phyloP scores from a whole-genome alignment of 2,329 filamentous ascomycete species.

The Stenocarpella maydis region DNA sequence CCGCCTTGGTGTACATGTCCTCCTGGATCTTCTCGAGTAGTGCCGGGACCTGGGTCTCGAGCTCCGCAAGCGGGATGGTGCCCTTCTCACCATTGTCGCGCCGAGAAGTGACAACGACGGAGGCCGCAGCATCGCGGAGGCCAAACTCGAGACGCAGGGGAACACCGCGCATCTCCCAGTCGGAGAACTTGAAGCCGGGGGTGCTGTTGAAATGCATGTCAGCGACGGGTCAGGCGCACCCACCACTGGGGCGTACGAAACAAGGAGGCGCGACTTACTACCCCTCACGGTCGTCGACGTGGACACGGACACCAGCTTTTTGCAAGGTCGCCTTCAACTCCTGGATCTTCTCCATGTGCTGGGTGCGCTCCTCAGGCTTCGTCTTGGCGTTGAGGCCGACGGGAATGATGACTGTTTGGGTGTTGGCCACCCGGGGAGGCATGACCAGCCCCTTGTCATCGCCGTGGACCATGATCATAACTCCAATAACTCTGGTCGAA shows the following conservation, averaged over 20 bases:
- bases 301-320: constrained; percentile 77
- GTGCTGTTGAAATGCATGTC: constrained; percentile 51
- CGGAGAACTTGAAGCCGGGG: constrained; percentile 97
- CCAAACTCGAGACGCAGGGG: constrained; percentile 95
- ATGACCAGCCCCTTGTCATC: constrained; percentile 96
- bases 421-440: constrained; percentile 87
- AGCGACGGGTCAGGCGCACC: neutral
- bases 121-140: constrained; percentile 81
- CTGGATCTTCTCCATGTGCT: constrained; percentile 79
- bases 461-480: constrained; percentile 98
- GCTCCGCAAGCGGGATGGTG: constrained; percentile 77
- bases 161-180: constrained; percentile 97
- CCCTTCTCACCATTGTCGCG: constrained; percentile 88
- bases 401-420: constrained; percentile 87
- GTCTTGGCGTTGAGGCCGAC: constrained; percentile 93
- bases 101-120: constrained; percentile 52
- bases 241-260: neutral
- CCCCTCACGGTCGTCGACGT: constrained; percentile 85
- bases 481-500: constrained; percentile 94
- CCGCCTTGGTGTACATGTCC: constrained; percentile 81
- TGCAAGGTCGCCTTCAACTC: constrained; percentile 74
- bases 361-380: constrained; percentile 77
- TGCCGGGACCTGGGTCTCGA: constrained; percentile 76
- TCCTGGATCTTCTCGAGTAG: constrained; percentile 90
- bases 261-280: constrained; percentile 55